phyloP scores from a whole-genome alignment of 495 filamentous ascomycete species.

The Talaromyces trachyspermus region DNA sequence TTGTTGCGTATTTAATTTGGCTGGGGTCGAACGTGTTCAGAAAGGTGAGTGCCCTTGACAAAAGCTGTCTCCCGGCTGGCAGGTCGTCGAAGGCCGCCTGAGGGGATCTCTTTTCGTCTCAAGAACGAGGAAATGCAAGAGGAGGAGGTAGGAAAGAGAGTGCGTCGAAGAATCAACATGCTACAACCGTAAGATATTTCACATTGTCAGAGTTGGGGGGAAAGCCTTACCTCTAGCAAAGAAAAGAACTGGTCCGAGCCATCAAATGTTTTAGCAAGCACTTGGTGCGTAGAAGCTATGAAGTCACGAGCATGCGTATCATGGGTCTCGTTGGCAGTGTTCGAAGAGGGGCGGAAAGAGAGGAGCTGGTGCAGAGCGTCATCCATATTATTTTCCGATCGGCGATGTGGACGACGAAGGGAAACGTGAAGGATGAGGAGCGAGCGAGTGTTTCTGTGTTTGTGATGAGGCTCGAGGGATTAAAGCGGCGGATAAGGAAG shows the following conservation, averaged over 20 bases:
- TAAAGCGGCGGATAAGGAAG: too few relatives aligned
- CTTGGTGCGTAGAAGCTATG: constrained; percentile 18
- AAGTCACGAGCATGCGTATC: constrained; percentile 24
- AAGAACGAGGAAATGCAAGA: constrained; percentile 29
- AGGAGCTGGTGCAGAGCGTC: constrained; percentile 10
- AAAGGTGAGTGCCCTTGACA: constrained; percentile 41
- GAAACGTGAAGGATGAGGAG: neutral
- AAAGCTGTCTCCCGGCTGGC: constrained; percentile 31
- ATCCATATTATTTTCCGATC: neutral
- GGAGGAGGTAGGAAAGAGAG: constrained; percentile 34
- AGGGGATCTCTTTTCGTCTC: constrained; percentile 15
- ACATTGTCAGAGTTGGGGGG: too few relatives aligned
- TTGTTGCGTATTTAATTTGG: constrained; percentile 52
- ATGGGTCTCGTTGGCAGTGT: constrained; percentile 15
- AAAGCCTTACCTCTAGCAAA: constrained; percentile 28
- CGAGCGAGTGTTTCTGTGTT: neutral
- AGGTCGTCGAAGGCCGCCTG: constrained; percentile 18
- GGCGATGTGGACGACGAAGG: neutral
- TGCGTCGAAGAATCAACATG: constrained; percentile 35
- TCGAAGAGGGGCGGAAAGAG: constrained; percentile 11
- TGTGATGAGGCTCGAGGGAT: too few relatives aligned
- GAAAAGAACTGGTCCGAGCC: constrained; percentile 11
- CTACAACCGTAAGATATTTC: constrained; percentile 16
- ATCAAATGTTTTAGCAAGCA: constrained; percentile 13
- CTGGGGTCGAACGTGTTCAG: constrained; percentile 47